These are phyloP conservation scores for Parastagonospora nodorum DNA, from an alignment of 2,329 filamentous ascomycete genomes.

Conservation along the genomic window DNA sequence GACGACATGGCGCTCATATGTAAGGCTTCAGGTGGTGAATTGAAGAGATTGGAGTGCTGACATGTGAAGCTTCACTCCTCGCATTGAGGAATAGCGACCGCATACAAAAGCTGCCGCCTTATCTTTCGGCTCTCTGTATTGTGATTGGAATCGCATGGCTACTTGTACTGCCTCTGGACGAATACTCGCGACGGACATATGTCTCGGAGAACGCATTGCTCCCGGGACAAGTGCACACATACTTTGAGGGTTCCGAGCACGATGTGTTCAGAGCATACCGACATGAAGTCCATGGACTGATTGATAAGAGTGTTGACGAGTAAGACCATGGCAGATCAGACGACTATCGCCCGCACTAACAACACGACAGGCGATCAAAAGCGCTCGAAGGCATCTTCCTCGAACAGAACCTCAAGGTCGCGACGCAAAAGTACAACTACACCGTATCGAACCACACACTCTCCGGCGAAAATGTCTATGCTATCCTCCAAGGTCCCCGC, in stretches of 20 bases:
- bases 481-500: conserved; percentile 87
- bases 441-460: conserved; percentile 74
- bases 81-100: conserved; percentile 79
- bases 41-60: conserved; percentile 14
- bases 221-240: conserved; percentile 95
- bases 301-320: conserved; percentile 47
- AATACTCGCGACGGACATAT: conserved; percentile 91
- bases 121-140: conserved; percentile 84
- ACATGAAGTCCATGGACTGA: conserved; percentile 74
- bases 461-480: conserved; percentile 88
- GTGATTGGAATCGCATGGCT: conserved; percentile 87
- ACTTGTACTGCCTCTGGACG: conserved; percentile 83
- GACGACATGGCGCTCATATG: conserved; percentile 44
- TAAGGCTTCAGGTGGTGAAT: conserved; percentile 17
- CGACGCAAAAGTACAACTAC: conserved; percentile 87
- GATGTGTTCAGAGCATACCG: conserved; percentile 90
- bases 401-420: conserved; percentile 82
- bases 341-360: conserved; percentile 10
- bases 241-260: conserved; percentile 95
- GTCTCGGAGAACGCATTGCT: conserved; percentile 97
- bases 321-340: conserved; percentile 26
- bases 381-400: conserved; percentile 76
- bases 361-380: conserved; percentile 61
- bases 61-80: conserved; percentile 59
- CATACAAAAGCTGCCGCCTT: conserved; percentile 81